Base-by-base conservation (phyloP, 495 filamentous ascomycete species). In the Neurospora sp. region DNA sequence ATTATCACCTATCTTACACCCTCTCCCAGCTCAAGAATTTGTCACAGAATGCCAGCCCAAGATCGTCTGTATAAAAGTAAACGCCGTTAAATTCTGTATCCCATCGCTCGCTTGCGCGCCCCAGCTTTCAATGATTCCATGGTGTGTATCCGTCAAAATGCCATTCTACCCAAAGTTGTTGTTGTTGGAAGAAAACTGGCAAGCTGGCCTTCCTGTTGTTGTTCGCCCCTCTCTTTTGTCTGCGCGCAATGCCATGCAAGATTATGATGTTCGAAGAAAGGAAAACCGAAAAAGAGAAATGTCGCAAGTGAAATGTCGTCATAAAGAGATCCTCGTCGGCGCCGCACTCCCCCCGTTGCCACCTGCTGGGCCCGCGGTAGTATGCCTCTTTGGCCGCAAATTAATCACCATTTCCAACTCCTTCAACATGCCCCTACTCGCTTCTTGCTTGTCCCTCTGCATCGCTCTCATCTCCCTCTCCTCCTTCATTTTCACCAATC, bases 331-430 rank as follows among this genome's bases (percentile, higher is more conserved):
- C 39, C 80, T 76, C 69, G 73, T 76, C 5, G 71, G 71, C 39
- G 75, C 71, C 31, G 73, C 72, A 70, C 70, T 78, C 11, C 27
- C 70, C 27, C 22, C 69, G 70, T 38, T 44, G 20, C 16, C 53
- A 1, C 53, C 53, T 35, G 27, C 53, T 4, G 53, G 53, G 0
- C 53, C 53, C 12, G 31, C 27, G 3, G 75, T 70, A 3, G 75
- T 71, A n/a, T 75, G 53, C 80, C 83, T 48, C 68, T 81, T 82
- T 3, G 92, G 90, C 72, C 93, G 84, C 73, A 94, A 84, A 80
- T 93, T 93, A 74, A 97, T 94, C 68, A 89, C 94, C 81, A 91
- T 92, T 81, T 97, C 92, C 74, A 99, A 84, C 79, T 99, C 96
- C 77, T 90, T 91, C 75, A 98, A 85, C 93, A 99, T 95, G 74